Evolutionary conservation across 495 filamentous ascomycete genomes (phyloP), one percentile per base, ranked within the genome.

Genomic region (Hypoxylon perforatum): DNA sequence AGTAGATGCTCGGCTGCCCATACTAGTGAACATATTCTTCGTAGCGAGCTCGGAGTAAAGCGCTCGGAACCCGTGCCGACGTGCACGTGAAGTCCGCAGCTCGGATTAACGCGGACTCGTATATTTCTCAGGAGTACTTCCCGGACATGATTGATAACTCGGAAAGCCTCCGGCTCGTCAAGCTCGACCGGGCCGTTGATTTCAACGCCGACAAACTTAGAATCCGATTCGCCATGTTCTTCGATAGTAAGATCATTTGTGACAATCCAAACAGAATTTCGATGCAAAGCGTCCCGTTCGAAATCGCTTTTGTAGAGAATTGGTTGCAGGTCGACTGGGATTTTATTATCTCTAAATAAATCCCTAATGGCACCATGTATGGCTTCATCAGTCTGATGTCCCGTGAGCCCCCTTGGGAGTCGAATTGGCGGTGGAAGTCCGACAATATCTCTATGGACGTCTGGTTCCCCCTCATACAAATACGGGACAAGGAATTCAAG

Each of bases 41-140:
- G 65, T 11, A 75, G 45, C 1, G 59, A 57, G 7, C 33, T 23
- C 1, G 75, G 58, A 2, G 65, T 19, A 15, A 76, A 76, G 1
- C 57, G 46, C 17, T 72, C 65, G 21, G 8, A 18, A 21, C 61
- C 64, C 18, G 68, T 57, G 14, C 77, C 78, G 4, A 81, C 67
- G 56, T 79, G 79, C n/a, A 80, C 75, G 45, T 81, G 79, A 0
- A 79, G 39, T 5, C 78, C 76, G 21, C 67, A 73, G 2, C 57
- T 61, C 0, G 22, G 35, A 59, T 80, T 78, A 15, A 72, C 60
- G 9, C 72, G 55, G 8, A 70, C 38, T 12, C 73, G 45, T 53
- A 61, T 73, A 5, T 54, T 65, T 0, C 39, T 58, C 5, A 15
- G 63, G 1, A 77, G 39, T 2, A 76, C n/a, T 5, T 50, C 1